These are phyloP conservation scores for Moesziomyces aphidis DNA, from an alignment of 1,284 basidiomycete genomes.

Conservation along the genomic window DNA sequence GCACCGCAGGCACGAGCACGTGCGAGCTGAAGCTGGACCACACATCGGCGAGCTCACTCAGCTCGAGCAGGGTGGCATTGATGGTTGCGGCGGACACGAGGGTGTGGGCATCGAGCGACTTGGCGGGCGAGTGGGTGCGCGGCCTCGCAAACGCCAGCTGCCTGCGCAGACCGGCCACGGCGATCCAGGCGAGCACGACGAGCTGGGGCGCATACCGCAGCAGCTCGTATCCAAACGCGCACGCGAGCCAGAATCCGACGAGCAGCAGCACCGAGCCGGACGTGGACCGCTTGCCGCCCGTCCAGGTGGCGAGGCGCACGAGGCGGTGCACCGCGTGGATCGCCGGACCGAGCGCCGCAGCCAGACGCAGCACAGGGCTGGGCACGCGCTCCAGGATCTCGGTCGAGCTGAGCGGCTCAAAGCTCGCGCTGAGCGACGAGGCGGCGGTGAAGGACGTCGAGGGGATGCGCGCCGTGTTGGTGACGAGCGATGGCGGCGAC, in stretches of 20 bases:
- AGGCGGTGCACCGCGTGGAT: slow-evolving; percentile 52
- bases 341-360: slow-evolving; percentile 45
- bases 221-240: slow-evolving; percentile 64
- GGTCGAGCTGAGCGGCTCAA: slow-evolving; percentile 40
- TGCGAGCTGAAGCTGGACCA: slow-evolving; percentile 42
- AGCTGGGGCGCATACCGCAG: slow-evolving; percentile 63
- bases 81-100: slow-evolving; percentile 41
- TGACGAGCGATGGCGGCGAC: slow-evolving; percentile 26
- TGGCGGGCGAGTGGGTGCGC: slow-evolving; percentile 18
- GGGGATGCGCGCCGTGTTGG: slow-evolving; percentile 32
- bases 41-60: slow-evolving; percentile 62
- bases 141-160: slow-evolving; percentile 44
- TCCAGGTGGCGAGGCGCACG: slow-evolving; percentile 63
- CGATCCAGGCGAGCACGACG: slow-evolving; percentile 50
- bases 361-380: slow-evolving; percentile 46
- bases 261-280: slow-evolving; percentile 58
- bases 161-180: slow-evolving; percentile 43
- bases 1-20: slow-evolving; percentile 48
- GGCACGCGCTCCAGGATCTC: slow-evolving; percentile 57
- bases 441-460: slow-evolving; percentile 27
- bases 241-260: slow-evolving; percentile 54
- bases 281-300: slow-evolving; percentile 47
- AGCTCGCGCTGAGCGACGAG: slow-evolving; percentile 35
- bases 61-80: slow-evolving; percentile 57
- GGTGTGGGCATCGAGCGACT: slow-evolving; percentile 27